Evolutionary conservation across 768 basidiomycete genomes (phyloP), one percentile per base, ranked within the genome.

Genomic region (Mycena crocata): DNA sequence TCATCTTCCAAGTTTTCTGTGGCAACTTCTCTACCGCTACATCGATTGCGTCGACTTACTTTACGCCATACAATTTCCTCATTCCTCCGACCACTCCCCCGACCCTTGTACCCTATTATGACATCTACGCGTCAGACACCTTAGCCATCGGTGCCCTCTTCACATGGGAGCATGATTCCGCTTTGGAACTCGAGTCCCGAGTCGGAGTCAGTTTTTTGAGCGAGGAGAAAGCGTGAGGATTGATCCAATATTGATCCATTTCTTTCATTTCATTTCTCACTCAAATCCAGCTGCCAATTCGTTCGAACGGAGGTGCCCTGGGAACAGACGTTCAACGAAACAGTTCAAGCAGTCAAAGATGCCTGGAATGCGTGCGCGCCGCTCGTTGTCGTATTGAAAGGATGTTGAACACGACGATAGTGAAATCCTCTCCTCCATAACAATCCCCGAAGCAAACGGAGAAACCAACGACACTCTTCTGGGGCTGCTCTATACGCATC

Each of bases 171-270:
- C 55, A 57, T 40, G 34, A 42, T 21, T 19, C 55, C 4, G 55
- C 37, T n/a, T 44, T 57, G 39, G 19, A 42, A 15, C 39, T 57
- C 23, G 55, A 57, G 40, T 40, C 55, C 28, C 42, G 55, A 23
- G 55, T 57, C 15, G 55, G 55, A 19, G 55, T 57, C 19, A 57
- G 55, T 31, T 57, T 57, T 44, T 44, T 57, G 55, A 57, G 55
- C 55, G 55, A 57, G 35, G 15, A 40, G 39, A 57, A 57, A 26
- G 55, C 55, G 55, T 57, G 35, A 40, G 55, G 13, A 15, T 39
- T 12, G 21, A 10, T 31, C 12, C 28, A 7, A 24, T 31, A 12
- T 30, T 56, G n/a, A n/a, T n/a, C n/a, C n/a, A n/a, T n/a, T 40
- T 26, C 23, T 55, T 19, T 13, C n/a, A 24, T 24, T 48, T 48